Conservation (phyloP, 2,329 filamentous ascomycete genomes). For the Blastomyces gilchristii region DNA sequence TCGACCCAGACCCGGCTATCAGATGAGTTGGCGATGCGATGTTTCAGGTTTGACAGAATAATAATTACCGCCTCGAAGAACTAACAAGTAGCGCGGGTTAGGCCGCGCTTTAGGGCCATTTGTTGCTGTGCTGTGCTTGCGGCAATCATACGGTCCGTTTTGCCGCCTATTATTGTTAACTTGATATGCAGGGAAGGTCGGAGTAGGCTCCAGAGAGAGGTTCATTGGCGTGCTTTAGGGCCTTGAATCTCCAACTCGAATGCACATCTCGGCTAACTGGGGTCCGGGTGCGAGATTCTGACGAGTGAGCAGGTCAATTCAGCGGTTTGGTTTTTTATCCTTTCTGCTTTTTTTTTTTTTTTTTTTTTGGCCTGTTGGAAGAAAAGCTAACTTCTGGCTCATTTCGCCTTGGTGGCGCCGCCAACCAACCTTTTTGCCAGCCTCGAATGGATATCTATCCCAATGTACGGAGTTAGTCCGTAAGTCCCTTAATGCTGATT, state of each 20-base stretch:
- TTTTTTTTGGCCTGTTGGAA: neutral
- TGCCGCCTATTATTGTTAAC: conserved; percentile 1
- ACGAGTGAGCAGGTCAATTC: neutral
- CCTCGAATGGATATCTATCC: neutral
- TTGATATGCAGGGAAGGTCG: neutral
- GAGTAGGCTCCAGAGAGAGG: neutral
- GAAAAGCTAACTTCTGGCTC: neutral
- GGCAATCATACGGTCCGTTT: conserved; percentile 1
- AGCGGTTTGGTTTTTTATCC: neutral
- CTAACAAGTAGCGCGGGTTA: neutral
- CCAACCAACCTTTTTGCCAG: neutral
- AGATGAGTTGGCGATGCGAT: neutral
- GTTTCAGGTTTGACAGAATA: conserved; percentile 2
- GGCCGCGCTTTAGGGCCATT: neutral
- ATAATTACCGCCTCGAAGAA: neutral
- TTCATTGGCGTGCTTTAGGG: neutral
- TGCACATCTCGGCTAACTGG: neutral
- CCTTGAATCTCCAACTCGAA: neutral
- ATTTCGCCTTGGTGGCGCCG: neutral
- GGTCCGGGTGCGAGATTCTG: neutral
- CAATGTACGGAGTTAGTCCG: neutral
- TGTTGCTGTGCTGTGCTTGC: neutral
- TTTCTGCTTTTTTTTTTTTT: neutral
- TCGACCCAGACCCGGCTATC: neutral
- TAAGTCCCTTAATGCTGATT: neutral